Conservation (phyloP, 2,329 filamentous ascomycete genomes). For the Aspergillus terreus region DNA sequence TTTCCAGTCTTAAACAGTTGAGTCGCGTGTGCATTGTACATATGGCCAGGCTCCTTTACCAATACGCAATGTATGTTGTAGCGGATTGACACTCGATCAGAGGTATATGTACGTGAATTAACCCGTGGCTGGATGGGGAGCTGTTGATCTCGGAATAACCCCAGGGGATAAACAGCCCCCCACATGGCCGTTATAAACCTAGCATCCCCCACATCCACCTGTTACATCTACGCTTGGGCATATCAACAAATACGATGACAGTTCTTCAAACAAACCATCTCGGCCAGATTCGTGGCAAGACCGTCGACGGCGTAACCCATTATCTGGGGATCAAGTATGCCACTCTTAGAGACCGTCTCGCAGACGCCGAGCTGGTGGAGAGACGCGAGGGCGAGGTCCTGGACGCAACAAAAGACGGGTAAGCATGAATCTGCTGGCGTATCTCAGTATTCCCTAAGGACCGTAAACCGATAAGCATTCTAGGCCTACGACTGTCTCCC, state of each 20-base stretch:
- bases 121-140: too few relatives aligned
- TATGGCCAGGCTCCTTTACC: too few relatives aligned
- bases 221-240: neutral
- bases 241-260: constrained; percentile 1
- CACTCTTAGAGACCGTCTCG: constrained; percentile 29
- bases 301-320: constrained; percentile 25
- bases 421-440: neutral
- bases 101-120: too few relatives aligned
- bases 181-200: neutral
- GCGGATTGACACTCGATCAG: too few relatives aligned
- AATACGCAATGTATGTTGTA: too few relatives aligned
- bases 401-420: constrained; percentile 38
- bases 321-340: constrained; percentile 39
- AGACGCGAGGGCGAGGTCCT: constrained; percentile 20
- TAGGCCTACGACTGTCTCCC: constrained; percentile 40
- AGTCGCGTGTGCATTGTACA: too few relatives aligned
- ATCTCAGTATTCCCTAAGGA: too few relatives aligned
- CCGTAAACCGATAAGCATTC: neutral
- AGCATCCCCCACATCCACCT: neutral
- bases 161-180: neutral
- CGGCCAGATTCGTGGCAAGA: constrained; percentile 26
- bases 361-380: constrained; percentile 30
- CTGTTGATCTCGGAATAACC: too few relatives aligned
- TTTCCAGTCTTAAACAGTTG: constrained; percentile 49
- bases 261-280: constrained; percentile 23